phyloP scores from a whole-genome alignment of 2,329 filamentous ascomycete species.

The Teratosphaeria epicoccoides region DNA sequence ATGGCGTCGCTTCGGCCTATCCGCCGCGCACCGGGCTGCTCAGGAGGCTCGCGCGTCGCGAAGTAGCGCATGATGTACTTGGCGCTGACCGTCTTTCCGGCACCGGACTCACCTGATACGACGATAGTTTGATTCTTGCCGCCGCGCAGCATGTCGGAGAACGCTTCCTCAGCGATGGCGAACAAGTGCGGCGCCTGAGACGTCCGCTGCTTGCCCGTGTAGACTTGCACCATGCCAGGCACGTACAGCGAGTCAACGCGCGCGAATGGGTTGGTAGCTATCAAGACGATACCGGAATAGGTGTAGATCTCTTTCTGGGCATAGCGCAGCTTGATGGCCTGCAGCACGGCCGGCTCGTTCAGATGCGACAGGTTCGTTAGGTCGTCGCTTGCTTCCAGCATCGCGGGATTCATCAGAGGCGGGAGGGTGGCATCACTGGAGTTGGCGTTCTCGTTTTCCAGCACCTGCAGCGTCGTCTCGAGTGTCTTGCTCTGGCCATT shows the following conservation, averaged over 20 bases:
- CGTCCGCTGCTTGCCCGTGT: conserved; percentile 90
- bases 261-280: conserved; percentile 96
- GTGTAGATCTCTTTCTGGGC: conserved; percentile 99
- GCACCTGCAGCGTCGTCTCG: conserved; percentile 63
- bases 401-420: conserved; percentile 92
- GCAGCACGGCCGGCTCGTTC: conserved; percentile 94
- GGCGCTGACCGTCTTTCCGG: conserved; percentile 96
- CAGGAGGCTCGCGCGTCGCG: conserved; percentile 87
- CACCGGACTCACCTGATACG: conserved; percentile 97
- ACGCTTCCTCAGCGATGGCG: conserved; percentile 96
- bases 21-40: conserved; percentile 65
- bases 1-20: conserved; percentile 70
- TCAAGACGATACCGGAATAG: conserved; percentile 96
- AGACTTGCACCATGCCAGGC: conserved; percentile 98
- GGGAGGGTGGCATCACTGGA: conserved; percentile 70
- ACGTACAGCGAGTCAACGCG: conserved; percentile 97
- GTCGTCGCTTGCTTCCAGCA: conserved; percentile 97
- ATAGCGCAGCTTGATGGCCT: conserved; percentile 95
- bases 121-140: conserved; percentile 95
- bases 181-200: conserved; percentile 97
- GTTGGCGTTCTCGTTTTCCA: conserved; percentile 50
- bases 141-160: conserved; percentile 96
- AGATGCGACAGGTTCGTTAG: conserved; percentile 94
- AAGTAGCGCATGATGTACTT: conserved; percentile 99
- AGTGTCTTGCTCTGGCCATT: conserved; percentile 59